phyloP scores from a whole-genome alignment of 768 basidiomycete genomes.

The Boletus vinaceobasis region DNA sequence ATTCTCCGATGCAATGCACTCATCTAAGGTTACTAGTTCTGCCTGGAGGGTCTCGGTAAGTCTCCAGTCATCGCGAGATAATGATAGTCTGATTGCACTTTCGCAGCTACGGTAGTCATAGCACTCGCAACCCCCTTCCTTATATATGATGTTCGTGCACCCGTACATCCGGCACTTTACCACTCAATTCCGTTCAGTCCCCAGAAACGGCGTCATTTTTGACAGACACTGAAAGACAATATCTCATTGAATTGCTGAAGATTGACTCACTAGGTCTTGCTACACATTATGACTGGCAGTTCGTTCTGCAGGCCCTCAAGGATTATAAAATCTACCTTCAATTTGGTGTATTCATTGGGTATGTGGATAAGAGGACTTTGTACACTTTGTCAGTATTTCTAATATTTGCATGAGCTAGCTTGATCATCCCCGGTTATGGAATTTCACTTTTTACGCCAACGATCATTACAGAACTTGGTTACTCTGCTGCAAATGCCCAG shows the following conservation, averaged over 20 bases:
- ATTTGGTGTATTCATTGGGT: slow-evolving; percentile 38
- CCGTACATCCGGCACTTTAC: not conserved
- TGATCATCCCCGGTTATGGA: not conserved
- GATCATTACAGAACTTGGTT: slow-evolving; percentile 43
- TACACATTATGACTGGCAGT: slow-evolving; percentile 40
- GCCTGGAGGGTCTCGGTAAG: slow-evolving; percentile 23
- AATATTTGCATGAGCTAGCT: not conserved
- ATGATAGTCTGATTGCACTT: not conserved
- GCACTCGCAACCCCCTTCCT: slow-evolving; percentile 37
- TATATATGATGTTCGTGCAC: slow-evolving; percentile 46
- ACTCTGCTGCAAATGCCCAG: slow-evolving; percentile 45
- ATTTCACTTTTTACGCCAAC: not conserved
- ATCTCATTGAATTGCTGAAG: slow-evolving; percentile 38
- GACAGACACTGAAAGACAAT: slow-evolving; percentile 32
- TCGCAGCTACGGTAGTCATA: slow-evolving; percentile 7
- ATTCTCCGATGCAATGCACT: not conserved
- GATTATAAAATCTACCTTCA: slow-evolving; percentile 40
- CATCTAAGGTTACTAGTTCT: slow-evolving; percentile 22
- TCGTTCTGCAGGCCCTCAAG: slow-evolving; percentile 45
- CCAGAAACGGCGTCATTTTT: slow-evolving; percentile 15
- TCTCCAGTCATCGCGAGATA: not conserved
- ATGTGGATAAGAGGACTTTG: not conserved
- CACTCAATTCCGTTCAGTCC: slow-evolving; percentile 5
- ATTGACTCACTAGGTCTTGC: slow-evolving; percentile 41
- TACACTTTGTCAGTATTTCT: not conserved